These are phyloP conservation scores for Mycosphaerelloides madeirae DNA, from an alignment of 2,329 filamentous ascomycete genomes.

Conservation along the genomic window DNA sequence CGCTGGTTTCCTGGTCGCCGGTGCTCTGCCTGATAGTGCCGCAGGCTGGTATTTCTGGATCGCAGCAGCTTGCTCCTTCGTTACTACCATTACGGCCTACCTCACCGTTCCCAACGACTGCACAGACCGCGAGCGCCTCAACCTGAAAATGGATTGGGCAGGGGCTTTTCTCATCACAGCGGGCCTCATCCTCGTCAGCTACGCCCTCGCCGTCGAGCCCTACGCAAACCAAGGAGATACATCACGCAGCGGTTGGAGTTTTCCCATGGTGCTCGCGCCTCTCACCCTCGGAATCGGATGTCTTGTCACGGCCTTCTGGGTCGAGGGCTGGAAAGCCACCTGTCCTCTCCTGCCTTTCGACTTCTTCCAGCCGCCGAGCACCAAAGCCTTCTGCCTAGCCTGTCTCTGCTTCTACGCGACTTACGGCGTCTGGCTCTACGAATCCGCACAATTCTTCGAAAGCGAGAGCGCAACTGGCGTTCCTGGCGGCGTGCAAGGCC, in stretches of 20 bases:
- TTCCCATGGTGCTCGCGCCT: conserved; percentile 27
- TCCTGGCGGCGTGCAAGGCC: conserved; percentile 21
- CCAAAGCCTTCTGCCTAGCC: conserved; percentile 31
- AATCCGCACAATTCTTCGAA: conserved; percentile 26
- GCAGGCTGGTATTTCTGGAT: conserved; percentile 35
- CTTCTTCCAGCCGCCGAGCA: conserved; percentile 32
- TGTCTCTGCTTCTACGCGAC: conserved; percentile 35
- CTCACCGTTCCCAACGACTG: conserved; percentile 31
- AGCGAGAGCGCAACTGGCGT: conserved; percentile 16
- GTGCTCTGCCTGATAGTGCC: conserved; percentile 23
- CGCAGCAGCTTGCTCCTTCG: conserved; percentile 25
- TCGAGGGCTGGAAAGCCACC: conserved; percentile 32
- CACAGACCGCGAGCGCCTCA: conserved; percentile 27
- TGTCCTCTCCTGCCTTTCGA: conserved; percentile 34
- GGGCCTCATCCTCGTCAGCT: conserved; percentile 33
- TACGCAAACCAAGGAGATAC: conserved; percentile 19
- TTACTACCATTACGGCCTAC: conserved; percentile 28
- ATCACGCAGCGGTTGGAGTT: conserved; percentile 22
- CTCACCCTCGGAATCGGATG: conserved; percentile 26
- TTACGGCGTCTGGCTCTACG: conserved; percentile 33
- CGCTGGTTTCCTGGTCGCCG: conserved; percentile 31
- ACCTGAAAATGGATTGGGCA: conserved; percentile 35
- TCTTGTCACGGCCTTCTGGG: conserved; percentile 28
- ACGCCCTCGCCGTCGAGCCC: conserved; percentile 32
- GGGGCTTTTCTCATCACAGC: conserved; percentile 32